Percentiles rank a stretch among this genome's conserved stretches.
phyloP scores from a whole-genome alignment of 352 stramenopile genomes.

The Globisporangium iwayamae region DNA sequence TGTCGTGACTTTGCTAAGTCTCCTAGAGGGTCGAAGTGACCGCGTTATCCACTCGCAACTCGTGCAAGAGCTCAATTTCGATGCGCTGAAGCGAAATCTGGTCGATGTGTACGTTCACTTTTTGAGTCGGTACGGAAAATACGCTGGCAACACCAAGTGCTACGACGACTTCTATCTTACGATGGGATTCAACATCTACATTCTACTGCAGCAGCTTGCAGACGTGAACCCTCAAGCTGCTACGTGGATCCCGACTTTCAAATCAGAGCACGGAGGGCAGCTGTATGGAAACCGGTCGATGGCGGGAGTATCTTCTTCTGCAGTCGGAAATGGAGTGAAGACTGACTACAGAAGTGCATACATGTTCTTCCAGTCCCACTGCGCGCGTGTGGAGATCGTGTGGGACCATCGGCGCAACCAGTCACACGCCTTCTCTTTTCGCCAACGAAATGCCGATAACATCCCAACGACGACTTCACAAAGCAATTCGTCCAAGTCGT shows the following conservation, averaged over 20 bases:
- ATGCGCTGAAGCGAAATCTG: constrained; percentile 59
- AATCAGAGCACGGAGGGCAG: background rate
- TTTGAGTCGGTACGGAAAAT: constrained; percentile 27
- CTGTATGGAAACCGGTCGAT: background rate
- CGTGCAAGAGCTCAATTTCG: constrained; percentile 71
- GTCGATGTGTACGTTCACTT: constrained; percentile 60
- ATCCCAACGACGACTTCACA: background rate
- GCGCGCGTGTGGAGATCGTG: constrained; percentile 61
- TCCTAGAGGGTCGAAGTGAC: constrained; percentile 63
- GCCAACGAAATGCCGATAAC: background rate
- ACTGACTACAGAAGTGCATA: constrained; percentile 48
- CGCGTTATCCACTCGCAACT: constrained; percentile 56
- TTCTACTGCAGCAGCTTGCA: constrained; percentile 63
- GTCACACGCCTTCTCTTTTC: background rate
- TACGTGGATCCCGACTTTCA: constrained; percentile 34
- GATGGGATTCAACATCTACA: constrained; percentile 81
- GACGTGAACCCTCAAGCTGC: constrained; percentile 38
- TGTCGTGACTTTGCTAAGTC: constrained; percentile 55
- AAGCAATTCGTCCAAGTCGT: background rate
- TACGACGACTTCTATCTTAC: constrained; percentile 61
- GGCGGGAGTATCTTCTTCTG: background rate
- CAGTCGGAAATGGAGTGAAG: constrained; percentile 4
- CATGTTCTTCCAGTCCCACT: constrained; percentile 63
- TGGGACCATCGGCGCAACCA: constrained; percentile 37
- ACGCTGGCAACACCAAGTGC: constrained; percentile 56